A percentile compares a stretch with the other conserved stretches of the same genome.
These are phyloP conservation scores for Saccharomyces hybrid DNA, from an alignment of 1,139 yeast species.

Conservation along the genomic window DNA sequence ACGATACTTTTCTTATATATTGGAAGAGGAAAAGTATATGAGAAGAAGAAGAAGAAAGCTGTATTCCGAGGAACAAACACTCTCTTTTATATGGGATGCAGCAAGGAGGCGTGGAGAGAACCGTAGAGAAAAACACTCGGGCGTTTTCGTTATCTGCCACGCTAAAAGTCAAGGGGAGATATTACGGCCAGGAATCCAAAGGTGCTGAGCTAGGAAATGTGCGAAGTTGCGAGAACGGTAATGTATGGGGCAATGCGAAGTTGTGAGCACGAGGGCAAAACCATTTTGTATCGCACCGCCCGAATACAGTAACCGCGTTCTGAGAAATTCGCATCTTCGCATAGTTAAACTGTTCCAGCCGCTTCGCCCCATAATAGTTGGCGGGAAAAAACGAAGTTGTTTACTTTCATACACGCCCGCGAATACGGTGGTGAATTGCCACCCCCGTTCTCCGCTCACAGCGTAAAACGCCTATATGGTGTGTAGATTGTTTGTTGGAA, in stretches of 20 bases:
- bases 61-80: not conserved
- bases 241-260: not conserved
- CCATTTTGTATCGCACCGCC: not conserved
- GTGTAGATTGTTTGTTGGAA: not conserved
- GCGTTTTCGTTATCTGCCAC: not conserved
- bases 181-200: not conserved
- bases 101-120: not conserved
- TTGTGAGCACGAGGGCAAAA: not conserved
- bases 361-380: not conserved
- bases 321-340: not conserved
- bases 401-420: not conserved
- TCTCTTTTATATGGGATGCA: not conserved
- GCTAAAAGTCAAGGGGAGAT: not conserved
- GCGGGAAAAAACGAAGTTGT: not conserved
- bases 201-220: not conserved
- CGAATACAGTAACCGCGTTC: not conserved
- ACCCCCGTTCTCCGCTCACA: not conserved
- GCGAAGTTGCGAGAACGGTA: not conserved
- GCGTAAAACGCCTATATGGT: not conserved
- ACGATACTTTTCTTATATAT: not conserved
- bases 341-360: not conserved
- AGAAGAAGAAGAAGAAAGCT: not conserved
- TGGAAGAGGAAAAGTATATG: not conserved
- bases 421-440: conserved; percentile 1
- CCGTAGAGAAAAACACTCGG: not conserved